These are phyloP conservation scores for Globisporangium polare DNA, from an alignment of 352 stramenopile species.

Conservation along the genomic window DNA sequence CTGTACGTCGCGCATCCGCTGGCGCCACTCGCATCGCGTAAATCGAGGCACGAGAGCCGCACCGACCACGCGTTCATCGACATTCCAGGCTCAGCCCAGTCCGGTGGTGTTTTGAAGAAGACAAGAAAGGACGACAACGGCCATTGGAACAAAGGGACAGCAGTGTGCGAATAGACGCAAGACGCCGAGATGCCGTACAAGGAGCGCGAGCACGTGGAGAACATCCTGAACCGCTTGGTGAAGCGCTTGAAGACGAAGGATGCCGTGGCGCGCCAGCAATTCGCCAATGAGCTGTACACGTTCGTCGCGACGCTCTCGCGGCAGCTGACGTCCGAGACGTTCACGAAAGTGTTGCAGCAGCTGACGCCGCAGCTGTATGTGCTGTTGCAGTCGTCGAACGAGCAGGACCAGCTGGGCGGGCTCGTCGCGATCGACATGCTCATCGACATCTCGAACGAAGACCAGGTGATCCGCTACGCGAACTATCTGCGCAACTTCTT, in stretches of 20 bases:
- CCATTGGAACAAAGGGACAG: neutral
- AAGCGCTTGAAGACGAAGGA: conserved; percentile 52
- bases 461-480: conserved; percentile 88
- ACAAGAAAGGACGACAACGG: neutral
- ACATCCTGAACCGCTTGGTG: conserved; percentile 53
- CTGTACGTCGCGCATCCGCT: neutral
- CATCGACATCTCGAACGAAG: conserved; percentile 79
- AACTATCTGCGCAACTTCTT: conserved; percentile 89
- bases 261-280: conserved; percentile 26
- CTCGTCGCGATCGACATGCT: conserved; percentile 74
- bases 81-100: neutral
- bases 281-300: conserved; percentile 51
- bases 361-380: conserved; percentile 76
- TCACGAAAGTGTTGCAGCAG: conserved; percentile 67
- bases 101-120: conserved; percentile 2
- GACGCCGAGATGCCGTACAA: conserved; percentile 19
- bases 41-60: neutral
- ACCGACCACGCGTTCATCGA: neutral
- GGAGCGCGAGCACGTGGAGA: conserved; percentile 69
- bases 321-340: conserved; percentile 76
- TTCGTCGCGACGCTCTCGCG: conserved; percentile 64
- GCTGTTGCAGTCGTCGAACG: conserved; percentile 55
- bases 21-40: neutral
- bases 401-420: conserved; percentile 69
- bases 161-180: neutral